Evolutionary conservation across 2,329 filamentous ascomycete species (phyloP), one percentile per base, ranked within the genome.

Genomic region (Septoria linicola): DNA sequence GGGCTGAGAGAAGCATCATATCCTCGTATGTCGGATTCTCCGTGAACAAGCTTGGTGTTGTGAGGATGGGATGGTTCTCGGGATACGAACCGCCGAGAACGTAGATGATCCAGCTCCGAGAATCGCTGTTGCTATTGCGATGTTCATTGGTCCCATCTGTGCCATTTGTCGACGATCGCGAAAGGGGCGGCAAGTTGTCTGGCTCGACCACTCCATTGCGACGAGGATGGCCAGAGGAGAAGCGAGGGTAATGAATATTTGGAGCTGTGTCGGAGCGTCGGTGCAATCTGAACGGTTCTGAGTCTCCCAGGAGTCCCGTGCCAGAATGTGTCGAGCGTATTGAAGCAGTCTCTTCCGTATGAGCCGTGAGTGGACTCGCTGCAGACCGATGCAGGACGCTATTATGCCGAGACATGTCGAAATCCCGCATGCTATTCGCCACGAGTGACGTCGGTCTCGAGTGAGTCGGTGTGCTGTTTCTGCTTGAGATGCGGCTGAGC

Each of bases 1-100:
- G 74, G 10, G 82, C 82, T 10, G 82, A 85, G 3, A 87, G 74
- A 37, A 87, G 71, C 65, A 86, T 79, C 83, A 87, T 87, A 59
- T 87, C 83, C 68, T 87, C 83, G 62, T 87, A 87, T 1, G 83
- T 85, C 1, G 83, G 83, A 44, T 83, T 82, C 68, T 87, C 83
- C 14, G 83, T 87, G 65, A 86, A 87, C 8, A 87, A 72, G 59
- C 82, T 85, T 10, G 83, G 84, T 16, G 84, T 85, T 6, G 83
- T 84, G 55, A 87, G 78, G 17, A 85, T 84, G 17, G 83, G 84
- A 64, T 87, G 83, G 58, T 85, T 84, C 60, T 86, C 83, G 1
- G 84, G 83, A 46, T 86, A 80, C 58, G 83, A 85, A 35, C 83
- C 84, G 37, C 83, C 83, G 44, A 87, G 78, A 7, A 87, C 83